phyloP scores from a whole-genome alignment of 257 asterid species.

The Thymus mandschuricus region DNA sequence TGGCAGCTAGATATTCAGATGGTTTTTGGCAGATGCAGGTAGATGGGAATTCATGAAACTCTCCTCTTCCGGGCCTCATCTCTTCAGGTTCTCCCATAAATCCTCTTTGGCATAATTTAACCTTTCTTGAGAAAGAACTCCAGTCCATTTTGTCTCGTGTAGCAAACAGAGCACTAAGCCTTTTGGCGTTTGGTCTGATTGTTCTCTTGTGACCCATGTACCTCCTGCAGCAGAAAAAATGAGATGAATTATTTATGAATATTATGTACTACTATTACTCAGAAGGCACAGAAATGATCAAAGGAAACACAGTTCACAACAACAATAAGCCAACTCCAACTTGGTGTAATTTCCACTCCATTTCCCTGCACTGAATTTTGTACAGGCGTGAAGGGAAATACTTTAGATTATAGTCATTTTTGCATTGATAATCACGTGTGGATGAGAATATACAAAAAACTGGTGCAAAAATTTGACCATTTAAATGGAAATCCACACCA shows the following conservation, averaged over 20 bases:
- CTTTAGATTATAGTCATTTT: too few relatives aligned
- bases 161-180: conserved; percentile 77
- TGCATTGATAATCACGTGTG: too few relatives aligned
- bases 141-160: conserved; percentile 74
- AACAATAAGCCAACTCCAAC: neutral
- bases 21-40: conserved; percentile 83
- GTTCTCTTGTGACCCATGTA: conserved; percentile 97
- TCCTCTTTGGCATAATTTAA: conserved; percentile 90
- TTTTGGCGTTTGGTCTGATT: conserved; percentile 90
- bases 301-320: conserved; percentile 2
- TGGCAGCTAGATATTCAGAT: conserved; percentile 35
- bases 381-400: neutral
- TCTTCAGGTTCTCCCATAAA: conserved; percentile 99
- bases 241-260: conserved; percentile 21
- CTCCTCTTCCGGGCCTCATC: conserved; percentile 91
- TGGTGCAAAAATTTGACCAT: too few relatives aligned
- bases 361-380: neutral
- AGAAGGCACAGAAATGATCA: neutral
- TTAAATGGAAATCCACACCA: too few relatives aligned
- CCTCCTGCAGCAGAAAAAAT: conserved; percentile 62
- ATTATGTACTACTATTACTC: neutral
- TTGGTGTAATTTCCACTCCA: neutral
- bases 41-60: conserved; percentile 91
- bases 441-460: too few relatives aligned
- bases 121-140: conserved; percentile 77